Evolutionary conservation across 2,329 filamentous ascomycete genomes (phyloP).

Genomic region (Lecanicillium sp.): DNA sequence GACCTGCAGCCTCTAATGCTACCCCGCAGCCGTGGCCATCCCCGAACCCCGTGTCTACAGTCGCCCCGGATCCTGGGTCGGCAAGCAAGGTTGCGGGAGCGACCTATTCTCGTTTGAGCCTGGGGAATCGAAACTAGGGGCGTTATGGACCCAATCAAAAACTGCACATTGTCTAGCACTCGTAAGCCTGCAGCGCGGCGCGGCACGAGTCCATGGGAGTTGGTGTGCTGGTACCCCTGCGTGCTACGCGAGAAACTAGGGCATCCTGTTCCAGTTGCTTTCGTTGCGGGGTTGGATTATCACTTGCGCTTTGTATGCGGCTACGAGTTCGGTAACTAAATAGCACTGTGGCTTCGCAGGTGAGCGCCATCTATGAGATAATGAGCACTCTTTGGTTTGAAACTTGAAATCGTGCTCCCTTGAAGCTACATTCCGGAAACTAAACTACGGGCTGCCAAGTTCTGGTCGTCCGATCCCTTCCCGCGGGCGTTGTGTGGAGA

Average conservation of each 20-base stretch:
- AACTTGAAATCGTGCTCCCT: not conserved
- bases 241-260: too few species aligned
- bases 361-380: not conserved
- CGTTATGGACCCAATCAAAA: constrained; percentile 7
- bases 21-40: not conserved
- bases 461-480: constrained; percentile 2
- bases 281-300: not conserved
- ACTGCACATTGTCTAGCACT: constrained; percentile 1
- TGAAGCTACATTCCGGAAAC: not conserved
- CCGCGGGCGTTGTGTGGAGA: not conserved
- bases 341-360: not conserved
- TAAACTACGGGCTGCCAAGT: not conserved
- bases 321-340: not conserved
- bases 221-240: too few species aligned
- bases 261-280: too few species aligned
- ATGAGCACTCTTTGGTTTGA: not conserved
- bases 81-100: not conserved
- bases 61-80: constrained; percentile 10
- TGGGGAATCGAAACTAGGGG: constrained; percentile 9
- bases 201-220: too few species aligned
- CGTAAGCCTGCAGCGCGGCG: too few species aligned
- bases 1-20: not conserved
- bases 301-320: not conserved
- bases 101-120: constrained; percentile 4
- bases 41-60: constrained; percentile 1